Conservation (phyloP, 371 early-diverging fungal genomes). For the Zopfochytrium polystomum region DNA sequence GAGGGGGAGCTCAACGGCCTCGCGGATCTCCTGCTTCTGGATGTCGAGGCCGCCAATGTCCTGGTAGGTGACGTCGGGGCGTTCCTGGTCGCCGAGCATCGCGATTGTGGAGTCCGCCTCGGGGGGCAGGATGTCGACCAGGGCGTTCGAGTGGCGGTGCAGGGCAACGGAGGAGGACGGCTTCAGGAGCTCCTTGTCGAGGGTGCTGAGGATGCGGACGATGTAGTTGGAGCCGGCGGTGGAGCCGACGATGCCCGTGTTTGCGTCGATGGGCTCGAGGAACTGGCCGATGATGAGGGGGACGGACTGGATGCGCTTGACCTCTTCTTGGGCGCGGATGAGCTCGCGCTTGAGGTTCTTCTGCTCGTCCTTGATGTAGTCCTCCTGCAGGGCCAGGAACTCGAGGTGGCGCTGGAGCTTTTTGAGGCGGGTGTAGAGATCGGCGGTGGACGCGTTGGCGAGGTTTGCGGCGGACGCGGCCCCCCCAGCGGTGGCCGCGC, state of each 20-base stretch:
- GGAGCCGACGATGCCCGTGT: constrained; percentile 97
- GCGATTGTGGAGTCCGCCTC: constrained; percentile 97
- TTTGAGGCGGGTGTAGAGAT: constrained; percentile 90
- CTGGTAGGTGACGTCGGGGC: constrained; percentile 94
- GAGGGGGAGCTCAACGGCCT: constrained; percentile 99
- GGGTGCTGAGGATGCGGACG: constrained; percentile 95
- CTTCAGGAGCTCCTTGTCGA: constrained; percentile 97
- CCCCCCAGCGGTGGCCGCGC: too few species aligned
- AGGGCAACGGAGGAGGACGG: constrained; percentile 97
- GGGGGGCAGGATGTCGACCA: constrained; percentile 95
- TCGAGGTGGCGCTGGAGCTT: constrained; percentile 94
- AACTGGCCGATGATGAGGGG: constrained; percentile 99
- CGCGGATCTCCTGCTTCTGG: constrained; percentile 99
- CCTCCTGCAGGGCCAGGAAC: constrained; percentile 96
- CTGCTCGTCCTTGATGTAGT: constrained; percentile 98
- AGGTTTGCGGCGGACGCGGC: constrained; percentile 5
- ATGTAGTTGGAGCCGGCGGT: constrained; percentile 96
- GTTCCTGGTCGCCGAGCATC: constrained; percentile 91
- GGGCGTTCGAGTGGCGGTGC: constrained; percentile 98
- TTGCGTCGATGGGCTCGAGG: constrained; percentile 97
- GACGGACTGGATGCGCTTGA: constrained; percentile 98
- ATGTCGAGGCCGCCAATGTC: constrained; percentile 99
- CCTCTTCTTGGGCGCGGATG: constrained; percentile 95
- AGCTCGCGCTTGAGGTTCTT: constrained; percentile 96
- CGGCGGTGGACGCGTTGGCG: constrained; percentile 43